These are phyloP conservation scores for Lyophyllum shimeji DNA, from an alignment of 768 basidiomycete species.

Conservation along the genomic window DNA sequence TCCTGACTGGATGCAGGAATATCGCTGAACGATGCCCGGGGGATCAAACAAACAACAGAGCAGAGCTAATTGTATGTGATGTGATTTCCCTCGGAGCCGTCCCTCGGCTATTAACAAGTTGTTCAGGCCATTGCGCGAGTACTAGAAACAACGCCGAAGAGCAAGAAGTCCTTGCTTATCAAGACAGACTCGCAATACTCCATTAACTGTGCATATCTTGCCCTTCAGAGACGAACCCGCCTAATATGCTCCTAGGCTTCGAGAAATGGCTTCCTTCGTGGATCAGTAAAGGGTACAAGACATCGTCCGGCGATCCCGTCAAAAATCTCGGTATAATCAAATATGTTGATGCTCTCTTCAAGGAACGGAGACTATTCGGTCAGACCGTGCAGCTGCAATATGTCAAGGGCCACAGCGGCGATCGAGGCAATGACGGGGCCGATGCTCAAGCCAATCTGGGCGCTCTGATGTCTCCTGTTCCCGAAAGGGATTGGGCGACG, in stretches of 20 bases:
- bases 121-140: slow-evolving; percentile 80
- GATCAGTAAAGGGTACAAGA: slow-evolving; percentile 52
- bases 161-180: slow-evolving; percentile 61
- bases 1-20: slow-evolving; percentile 51
- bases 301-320: slow-evolving; percentile 50
- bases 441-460: slow-evolving; percentile 73
- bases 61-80: slow-evolving; percentile 79
- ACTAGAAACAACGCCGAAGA: slow-evolving; percentile 68
- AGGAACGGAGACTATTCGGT: slow-evolving; percentile 46
- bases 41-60: slow-evolving; percentile 83
- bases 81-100: background rate
- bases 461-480: slow-evolving; percentile 30
- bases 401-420: slow-evolving; percentile 79
- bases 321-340: slow-evolving; percentile 74
- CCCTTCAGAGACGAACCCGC: background rate
- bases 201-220: slow-evolving; percentile 59
- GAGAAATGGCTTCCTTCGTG: slow-evolving; percentile 69
- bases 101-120: background rate
- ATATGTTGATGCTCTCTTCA: slow-evolving; percentile 65
- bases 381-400: slow-evolving; percentile 65
- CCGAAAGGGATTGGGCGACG: slow-evolving; percentile 64
- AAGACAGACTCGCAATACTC: slow-evolving; percentile 87
- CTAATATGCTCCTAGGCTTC: slow-evolving; percentile 52
- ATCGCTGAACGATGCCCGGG: slow-evolving; percentile 81
- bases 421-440: slow-evolving; percentile 84